Conservation (phyloP, 495 filamentous ascomycete species). For the Aspergillus wentii region DNA sequence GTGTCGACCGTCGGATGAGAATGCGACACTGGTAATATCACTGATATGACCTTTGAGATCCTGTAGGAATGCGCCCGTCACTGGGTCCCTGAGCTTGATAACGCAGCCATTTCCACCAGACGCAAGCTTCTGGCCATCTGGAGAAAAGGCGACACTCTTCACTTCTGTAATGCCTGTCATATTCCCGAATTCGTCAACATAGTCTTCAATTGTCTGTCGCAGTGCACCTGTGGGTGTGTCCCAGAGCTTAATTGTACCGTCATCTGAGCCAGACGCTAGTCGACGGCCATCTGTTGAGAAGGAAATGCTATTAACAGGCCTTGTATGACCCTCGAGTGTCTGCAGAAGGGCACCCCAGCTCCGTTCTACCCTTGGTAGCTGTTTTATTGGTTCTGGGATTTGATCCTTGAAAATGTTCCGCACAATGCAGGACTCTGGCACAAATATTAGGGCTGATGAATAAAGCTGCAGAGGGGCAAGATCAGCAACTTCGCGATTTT, state of each 20-base stretch:
- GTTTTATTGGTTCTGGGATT: not conserved
- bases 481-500: conserved; percentile 14
- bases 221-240: too few relatives aligned
- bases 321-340: conserved; percentile 5
- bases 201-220: too few relatives aligned
- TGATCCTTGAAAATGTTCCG: not conserved
- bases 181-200: too few relatives aligned
- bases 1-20: conserved; percentile 13
- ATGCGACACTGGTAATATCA: conserved; percentile 1
- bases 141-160: conserved; percentile 9
- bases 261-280: conserved; percentile 12
- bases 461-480: conserved; percentile 17
- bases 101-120: conserved; percentile 13
- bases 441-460: conserved; percentile 19
- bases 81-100: conserved; percentile 19
- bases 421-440: conserved; percentile 15
- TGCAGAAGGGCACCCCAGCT: not conserved
- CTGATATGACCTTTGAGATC: conserved; percentile 5
- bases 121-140: conserved; percentile 8
- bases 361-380: not conserved
- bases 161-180: too few relatives aligned
- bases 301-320: not conserved
- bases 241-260: conserved; percentile 15
- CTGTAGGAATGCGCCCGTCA: not conserved
- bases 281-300: conserved; percentile 14